Percentiles rank a stretch among this genome's conserved stretches.
Evolutionary conservation across 208 protist species (phyloP).

Genomic region (Herpetomonas samuelpessoai): DNA sequence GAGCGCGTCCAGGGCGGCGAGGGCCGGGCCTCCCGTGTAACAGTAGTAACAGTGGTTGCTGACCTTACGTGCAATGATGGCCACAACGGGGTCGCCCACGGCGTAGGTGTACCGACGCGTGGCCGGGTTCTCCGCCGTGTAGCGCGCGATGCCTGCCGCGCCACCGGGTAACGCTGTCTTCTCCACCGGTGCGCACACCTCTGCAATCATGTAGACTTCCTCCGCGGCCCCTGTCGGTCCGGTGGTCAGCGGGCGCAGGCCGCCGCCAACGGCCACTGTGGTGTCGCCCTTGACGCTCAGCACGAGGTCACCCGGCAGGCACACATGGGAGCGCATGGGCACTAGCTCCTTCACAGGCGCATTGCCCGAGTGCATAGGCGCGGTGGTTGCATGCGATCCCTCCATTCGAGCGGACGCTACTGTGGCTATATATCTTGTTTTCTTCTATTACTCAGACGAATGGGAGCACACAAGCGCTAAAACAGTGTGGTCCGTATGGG

Average conservation of each 20-base stretch:
- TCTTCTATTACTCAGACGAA: too few species aligned
- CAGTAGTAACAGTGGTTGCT: constrained; percentile 61
- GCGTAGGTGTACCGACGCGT: constrained; percentile 51
- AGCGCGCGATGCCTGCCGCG: constrained; percentile 25
- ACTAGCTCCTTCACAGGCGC: constrained; percentile 45
- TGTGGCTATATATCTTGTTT: neutral
- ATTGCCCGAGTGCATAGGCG: neutral
- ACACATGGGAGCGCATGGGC: constrained; percentile 57
- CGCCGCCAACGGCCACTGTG: constrained; percentile 61
- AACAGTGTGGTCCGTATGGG: too few species aligned
- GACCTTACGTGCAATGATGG: constrained; percentile 46
- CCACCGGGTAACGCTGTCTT: constrained; percentile 21
- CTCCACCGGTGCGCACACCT: constrained; percentile 58
- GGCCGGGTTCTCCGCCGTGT: constrained; percentile 48
- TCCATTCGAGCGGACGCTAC: too few species aligned
- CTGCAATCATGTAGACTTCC: constrained; percentile 37
- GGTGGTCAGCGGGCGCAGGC: constrained; percentile 37
- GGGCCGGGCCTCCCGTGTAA: constrained; percentile 41
- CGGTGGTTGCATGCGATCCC: neutral
- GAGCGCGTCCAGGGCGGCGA: constrained; percentile 64
- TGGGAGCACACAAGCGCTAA: too few species aligned
- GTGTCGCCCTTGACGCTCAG: constrained; percentile 34
- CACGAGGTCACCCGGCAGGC: constrained; percentile 80
- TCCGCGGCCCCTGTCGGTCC: neutral
- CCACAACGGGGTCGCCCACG: constrained; percentile 70